phyloP scores from a whole-genome alignment of 495 filamentous ascomycete species.

The Penicillium cinerascens region DNA sequence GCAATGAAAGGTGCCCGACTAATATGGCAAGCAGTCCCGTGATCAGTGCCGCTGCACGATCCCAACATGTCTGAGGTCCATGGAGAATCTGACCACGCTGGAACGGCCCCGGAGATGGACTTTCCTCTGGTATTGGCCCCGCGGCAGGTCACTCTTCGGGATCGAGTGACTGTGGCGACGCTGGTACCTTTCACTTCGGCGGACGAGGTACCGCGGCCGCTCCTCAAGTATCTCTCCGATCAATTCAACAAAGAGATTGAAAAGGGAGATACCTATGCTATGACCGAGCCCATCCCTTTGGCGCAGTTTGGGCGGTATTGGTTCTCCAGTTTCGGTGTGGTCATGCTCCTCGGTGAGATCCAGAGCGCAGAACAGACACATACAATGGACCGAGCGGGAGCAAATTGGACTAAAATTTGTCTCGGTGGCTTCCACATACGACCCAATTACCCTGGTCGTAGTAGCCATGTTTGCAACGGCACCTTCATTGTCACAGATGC shows the following conservation, averaged over 20 bases:
- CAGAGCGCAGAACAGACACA: constrained; percentile 59
- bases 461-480: constrained; percentile 94
- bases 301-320: constrained; percentile 83
- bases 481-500: constrained; percentile 92
- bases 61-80: constrained; percentile 78
- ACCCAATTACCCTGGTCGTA: constrained; percentile 94
- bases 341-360: constrained; percentile 88
- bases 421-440: constrained; percentile 96
- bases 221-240: constrained; percentile 77
- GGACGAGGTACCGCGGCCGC: constrained; percentile 66
- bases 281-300: constrained; percentile 73
- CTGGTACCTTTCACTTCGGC: constrained; percentile 80
- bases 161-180: constrained; percentile 86
- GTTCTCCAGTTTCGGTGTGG: constrained; percentile 91
- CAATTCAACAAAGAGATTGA: constrained; percentile 94
- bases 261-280: constrained; percentile 93
- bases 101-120: constrained; percentile 47
- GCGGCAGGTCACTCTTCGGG: constrained; percentile 83
- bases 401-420: constrained; percentile 81
- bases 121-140: constrained; percentile 68
- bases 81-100: constrained; percentile 62
- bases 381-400: constrained; percentile 50
- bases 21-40: constrained; percentile 42
- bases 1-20: constrained; percentile 19
- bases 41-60: constrained; percentile 28